phyloP scores from a whole-genome alignment of 768 basidiomycete genomes.

The Cystoderma amianthinum region DNA sequence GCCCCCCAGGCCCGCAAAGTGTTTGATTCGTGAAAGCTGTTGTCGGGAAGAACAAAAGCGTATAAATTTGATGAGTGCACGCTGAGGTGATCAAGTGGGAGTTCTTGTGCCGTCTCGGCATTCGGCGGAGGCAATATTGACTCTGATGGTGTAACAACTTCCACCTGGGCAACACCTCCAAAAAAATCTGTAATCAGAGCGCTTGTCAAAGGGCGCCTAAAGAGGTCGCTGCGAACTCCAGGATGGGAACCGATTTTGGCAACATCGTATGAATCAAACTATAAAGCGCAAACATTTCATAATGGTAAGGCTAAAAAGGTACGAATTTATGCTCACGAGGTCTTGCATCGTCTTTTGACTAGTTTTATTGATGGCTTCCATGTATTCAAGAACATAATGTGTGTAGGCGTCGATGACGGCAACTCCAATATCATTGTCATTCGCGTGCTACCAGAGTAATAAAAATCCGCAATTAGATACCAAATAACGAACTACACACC shows the following conservation, averaged over 20 bases:
- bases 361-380: constrained; percentile 92
- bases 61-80: not conserved
- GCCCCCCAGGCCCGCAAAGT: constrained; percentile 21
- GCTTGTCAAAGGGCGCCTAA: constrained; percentile 53
- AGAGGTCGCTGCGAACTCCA: constrained; percentile 86
- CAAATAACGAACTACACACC: constrained; percentile 53
- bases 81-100: not conserved
- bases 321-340: constrained; percentile 48
- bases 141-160: constrained; percentile 31
- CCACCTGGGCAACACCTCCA: constrained; percentile 82
- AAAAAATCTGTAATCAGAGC: constrained; percentile 79
- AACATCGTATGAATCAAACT: constrained; percentile 81
- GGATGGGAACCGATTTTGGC: constrained; percentile 75
- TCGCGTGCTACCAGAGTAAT: constrained; percentile 89
- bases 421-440: constrained; percentile 91
- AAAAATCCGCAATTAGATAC: no score
- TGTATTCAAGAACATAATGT: constrained; percentile 83
- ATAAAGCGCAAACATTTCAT: no score
- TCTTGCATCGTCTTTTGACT: constrained; percentile 74
- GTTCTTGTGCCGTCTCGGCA: not conserved
- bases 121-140: not conserved
- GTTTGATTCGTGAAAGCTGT: constrained; percentile 6
- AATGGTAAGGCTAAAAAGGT: not conserved
- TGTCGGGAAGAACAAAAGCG: not conserved
- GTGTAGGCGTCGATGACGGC: constrained; percentile 95